Evolutionary conservation across 176 grass and related monocot species (phyloP).

Genomic region (Lolium perenne): DNA sequence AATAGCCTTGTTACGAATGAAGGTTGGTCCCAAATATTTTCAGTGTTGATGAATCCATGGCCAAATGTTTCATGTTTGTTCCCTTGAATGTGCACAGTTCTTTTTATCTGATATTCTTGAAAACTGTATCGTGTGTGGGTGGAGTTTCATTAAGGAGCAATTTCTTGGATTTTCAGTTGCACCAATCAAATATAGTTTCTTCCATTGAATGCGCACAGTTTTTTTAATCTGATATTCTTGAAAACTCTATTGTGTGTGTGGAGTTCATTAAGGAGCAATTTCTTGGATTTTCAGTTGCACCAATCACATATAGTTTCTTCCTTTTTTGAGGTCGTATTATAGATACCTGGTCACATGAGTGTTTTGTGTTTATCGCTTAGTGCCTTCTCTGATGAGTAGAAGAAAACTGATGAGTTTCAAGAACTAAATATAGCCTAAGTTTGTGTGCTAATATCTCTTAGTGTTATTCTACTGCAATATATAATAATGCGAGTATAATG

Average conservation of each 20-base stretch:
- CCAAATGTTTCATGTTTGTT: not conserved
- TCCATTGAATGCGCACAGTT: not conserved
- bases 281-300: not conserved
- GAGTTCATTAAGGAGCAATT: constrained; percentile 32
- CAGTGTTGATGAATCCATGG: not conserved
- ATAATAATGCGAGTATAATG: not conserved
- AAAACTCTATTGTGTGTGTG: not conserved
- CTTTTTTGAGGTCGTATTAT: not conserved
- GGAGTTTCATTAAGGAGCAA: constrained; percentile 25
- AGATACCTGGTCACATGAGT: not conserved
- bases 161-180: not conserved
- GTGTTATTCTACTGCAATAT: not conserved
- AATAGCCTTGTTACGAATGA: constrained; percentile 43
- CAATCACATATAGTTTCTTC: not conserved
- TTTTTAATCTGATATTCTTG: not conserved
- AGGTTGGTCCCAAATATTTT: constrained; percentile 51
- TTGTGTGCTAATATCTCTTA: not conserved
- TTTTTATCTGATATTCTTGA: not conserved
- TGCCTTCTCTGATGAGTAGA: not conserved
- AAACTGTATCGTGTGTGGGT: not conserved
- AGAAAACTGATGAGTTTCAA: not conserved
- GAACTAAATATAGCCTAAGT: constrained; percentile 2
- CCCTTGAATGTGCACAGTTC: not conserved
- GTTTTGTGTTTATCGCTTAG: constrained; percentile 5
- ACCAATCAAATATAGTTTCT: not conserved